Evolutionary conservation across 352 stramenopile species (phyloP), one percentile per base, ranked within the genome.

Genomic region (Phytophthora aleatoria): DNA sequence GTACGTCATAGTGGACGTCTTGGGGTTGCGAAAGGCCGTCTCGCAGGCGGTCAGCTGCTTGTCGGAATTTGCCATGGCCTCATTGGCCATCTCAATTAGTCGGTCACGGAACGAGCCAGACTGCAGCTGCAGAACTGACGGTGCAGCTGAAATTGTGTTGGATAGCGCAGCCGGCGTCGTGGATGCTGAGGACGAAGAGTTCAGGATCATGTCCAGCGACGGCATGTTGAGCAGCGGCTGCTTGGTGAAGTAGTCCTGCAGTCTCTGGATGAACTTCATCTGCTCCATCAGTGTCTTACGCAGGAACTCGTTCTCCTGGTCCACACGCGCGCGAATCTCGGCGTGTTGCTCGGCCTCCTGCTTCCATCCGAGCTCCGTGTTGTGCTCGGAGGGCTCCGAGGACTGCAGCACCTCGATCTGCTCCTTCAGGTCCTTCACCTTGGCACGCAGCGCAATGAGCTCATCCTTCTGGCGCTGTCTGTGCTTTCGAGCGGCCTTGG

Each of bases 171-270:
- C 67, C 0, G 84, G 82, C 10, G 79, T 86, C 3, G 84, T 87
- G 5, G 80, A 71, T 8, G 75, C 66, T 20, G 82, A 87, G 1
- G 81, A 86, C 36, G 82, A 88, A 54, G 83, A 90, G 74, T 92
- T 94, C 27, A 94, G 68, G 50, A 94, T 94, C 69, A 94, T 81
- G 51, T 94, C 85, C 38, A 94, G 64, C 24, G 85, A 94, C 16
- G 85, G 85, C 83, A 94, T 94, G 68, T 96, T 96, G 51, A 96
- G 80, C 44, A 96, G 74, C 43, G 87, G 87, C 74, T 96, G 87
- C 77, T 96, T 96, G 39, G 85, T 94, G 62, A 96, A 96, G 68
- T 96, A 96, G 69, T 96, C 87, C 71, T 96, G 87, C 30, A 96
- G 76, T 24, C 85, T 77, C 74, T 96, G 87, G 52, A 96, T 96